Conservation (phyloP, 2,329 filamentous ascomycete genomes). For the Beauveria varroae region DNA sequence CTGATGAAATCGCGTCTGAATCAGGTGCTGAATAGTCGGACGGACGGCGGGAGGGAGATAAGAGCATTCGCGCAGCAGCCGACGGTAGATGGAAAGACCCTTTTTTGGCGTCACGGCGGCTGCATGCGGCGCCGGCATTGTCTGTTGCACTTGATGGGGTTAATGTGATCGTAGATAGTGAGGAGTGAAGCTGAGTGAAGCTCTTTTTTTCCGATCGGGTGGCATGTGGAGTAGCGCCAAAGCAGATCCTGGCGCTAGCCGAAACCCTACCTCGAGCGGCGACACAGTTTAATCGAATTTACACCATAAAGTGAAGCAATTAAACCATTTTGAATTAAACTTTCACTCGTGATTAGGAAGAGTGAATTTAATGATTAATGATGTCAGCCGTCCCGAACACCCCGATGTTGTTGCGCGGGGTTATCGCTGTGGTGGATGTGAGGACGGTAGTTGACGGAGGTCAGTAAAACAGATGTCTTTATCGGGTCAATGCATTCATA, state of each 20-base stretch:
- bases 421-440: too few species aligned
- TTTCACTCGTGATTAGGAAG: too few species aligned
- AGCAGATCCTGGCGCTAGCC: neutral
- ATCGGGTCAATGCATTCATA: neutral
- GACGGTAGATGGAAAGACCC: conserved; percentile 38
- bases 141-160: neutral
- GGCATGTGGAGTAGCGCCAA: neutral
- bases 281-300: too few species aligned
- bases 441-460: too few species aligned
- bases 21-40: conserved; percentile 32
- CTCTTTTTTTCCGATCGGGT: neutral
- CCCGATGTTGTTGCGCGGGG: too few species aligned
- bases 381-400: too few species aligned
- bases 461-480: too few species aligned
- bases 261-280: neutral
- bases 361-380: too few species aligned
- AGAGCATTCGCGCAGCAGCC: conserved; percentile 51
- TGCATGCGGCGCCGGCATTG: conserved; percentile 1
- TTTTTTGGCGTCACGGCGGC: neutral
- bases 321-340: too few species aligned
- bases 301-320: too few species aligned
- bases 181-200: neutral
- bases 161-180: neutral
- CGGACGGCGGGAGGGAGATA: conserved; percentile 50
- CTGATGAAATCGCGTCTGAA: conserved; percentile 40